Evolutionary conservation across 2,329 filamentous ascomycete species (phyloP).

Genomic region (Orbilia blumenaviensis): DNA sequence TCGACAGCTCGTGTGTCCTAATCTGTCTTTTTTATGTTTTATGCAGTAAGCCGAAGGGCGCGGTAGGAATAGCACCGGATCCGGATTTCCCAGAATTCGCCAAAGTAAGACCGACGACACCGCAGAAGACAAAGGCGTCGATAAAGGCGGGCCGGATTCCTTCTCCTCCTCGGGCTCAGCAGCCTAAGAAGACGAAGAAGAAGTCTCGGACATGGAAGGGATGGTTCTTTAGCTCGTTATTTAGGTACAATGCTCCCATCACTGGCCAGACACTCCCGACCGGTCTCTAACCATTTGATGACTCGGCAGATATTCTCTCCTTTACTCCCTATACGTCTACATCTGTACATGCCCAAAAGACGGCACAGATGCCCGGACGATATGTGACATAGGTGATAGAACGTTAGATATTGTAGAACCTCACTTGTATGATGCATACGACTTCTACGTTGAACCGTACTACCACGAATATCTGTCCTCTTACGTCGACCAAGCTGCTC

Average conservation of each 20-base stretch:
- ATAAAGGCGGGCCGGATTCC: conserved; percentile 54
- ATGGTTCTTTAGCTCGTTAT: conserved; percentile 20
- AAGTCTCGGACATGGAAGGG: conserved; percentile 20
- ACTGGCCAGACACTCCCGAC: background rate
- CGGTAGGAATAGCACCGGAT: conserved; percentile 42
- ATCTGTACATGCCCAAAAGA: conserved; percentile 55
- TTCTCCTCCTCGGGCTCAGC: conserved; percentile 24
- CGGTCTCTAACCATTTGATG: background rate
- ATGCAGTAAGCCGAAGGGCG: conserved; percentile 44
- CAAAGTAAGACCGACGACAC: background rate
- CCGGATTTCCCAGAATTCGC: conserved; percentile 35
- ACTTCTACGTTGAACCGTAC: conserved; percentile 83
- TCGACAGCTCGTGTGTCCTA: background rate
- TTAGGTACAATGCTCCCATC: conserved; percentile 9
- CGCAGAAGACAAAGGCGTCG: conserved; percentile 53
- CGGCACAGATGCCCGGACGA: conserved; percentile 68
- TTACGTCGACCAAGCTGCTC: conserved; percentile 68
- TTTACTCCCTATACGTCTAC: conserved; percentile 49
- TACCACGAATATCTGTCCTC: conserved; percentile 75
- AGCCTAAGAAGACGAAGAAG: background rate
- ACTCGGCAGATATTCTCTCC: conserved; percentile 22
- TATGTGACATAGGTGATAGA: conserved; percentile 85
- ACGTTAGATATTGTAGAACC: conserved; percentile 72
- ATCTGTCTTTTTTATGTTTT: background rate
- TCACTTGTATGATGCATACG: conserved; percentile 84